These are phyloP conservation scores for Ogataea allantospora DNA, from an alignment of 805 yeast species.

Conservation along the genomic window DNA sequence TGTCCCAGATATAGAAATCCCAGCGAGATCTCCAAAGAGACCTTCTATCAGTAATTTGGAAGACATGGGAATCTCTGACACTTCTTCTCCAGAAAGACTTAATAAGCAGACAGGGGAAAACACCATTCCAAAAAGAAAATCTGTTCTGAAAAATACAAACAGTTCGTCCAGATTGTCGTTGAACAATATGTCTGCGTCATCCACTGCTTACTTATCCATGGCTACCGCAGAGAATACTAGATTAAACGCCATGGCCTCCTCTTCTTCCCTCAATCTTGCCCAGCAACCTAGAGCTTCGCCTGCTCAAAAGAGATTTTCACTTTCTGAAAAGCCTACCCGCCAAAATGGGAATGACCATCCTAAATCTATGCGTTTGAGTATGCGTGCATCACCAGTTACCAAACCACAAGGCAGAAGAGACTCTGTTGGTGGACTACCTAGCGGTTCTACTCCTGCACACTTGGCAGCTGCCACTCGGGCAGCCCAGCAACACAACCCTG, in stretches of 20 bases:
- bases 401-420: conserved; percentile 17
- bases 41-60: conserved; percentile 6
- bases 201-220: conserved; percentile 61
- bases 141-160: conserved; percentile 46
- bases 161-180: conserved; percentile 19
- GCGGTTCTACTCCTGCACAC: conserved; percentile 16
- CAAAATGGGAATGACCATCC: conserved; percentile 26
- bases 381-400: conserved; percentile 25
- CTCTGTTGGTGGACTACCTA: conserved; percentile 30
- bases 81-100: conserved; percentile 9
- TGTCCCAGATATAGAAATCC: conserved; percentile 24
- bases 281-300: conserved; percentile 12
- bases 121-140: conserved; percentile 33
- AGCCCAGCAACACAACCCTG: conserved; percentile 25
- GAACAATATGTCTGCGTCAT: conserved; percentile 43
- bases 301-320: conserved; percentile 4
- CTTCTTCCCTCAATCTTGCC: conserved; percentile 34
- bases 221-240: conserved; percentile 81
- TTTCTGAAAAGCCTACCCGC: conserved; percentile 7
- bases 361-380: conserved; percentile 26
- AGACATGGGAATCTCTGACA: conserved; percentile 19
- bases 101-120: neutral
- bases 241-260: conserved; percentile 58
- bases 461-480: conserved; percentile 35
- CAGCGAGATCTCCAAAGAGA: conserved; percentile 10